Percentiles rank a stretch among this genome's conserved stretches.
Conservation (phyloP, 495 filamentous ascomycete genomes). For the Hamigera avellanea region DNA sequence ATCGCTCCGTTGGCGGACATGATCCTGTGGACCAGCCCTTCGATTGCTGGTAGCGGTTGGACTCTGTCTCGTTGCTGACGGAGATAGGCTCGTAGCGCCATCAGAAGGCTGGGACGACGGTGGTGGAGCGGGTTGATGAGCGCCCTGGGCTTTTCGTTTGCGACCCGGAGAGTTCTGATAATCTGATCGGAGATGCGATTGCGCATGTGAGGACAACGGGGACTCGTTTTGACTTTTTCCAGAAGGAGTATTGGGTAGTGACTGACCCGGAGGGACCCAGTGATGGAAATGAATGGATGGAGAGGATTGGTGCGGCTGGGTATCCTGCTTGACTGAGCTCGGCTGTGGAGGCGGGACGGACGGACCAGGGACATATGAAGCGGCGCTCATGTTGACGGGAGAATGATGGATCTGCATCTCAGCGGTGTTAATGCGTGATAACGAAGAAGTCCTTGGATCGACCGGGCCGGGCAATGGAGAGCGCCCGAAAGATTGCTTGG, state of each 20-base stretch:
- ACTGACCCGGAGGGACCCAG: slow-evolving; percentile 66
- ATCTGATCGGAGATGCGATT: slow-evolving; percentile 22
- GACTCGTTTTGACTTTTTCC: slow-evolving; percentile 19
- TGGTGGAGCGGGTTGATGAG: slow-evolving; percentile 25
- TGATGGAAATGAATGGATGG: slow-evolving; percentile 82
- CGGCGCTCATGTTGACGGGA: slow-evolving; percentile 16
- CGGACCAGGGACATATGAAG: slow-evolving; percentile 18
- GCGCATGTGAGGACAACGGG: slow-evolving; percentile 8
- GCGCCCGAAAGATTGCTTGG: slow-evolving; percentile 15
- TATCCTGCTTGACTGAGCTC: slow-evolving; percentile 33
- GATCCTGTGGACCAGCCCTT: not conserved
- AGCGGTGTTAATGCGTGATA: slow-evolving; percentile 44
- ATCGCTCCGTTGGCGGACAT: slow-evolving; percentile 6
- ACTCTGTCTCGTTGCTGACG: not conserved
- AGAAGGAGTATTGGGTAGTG: slow-evolving; percentile 16
- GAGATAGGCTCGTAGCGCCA: no score
- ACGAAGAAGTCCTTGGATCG: no score
- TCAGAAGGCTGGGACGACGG: slow-evolving; percentile 17
- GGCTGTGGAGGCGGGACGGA: slow-evolving; percentile 27
- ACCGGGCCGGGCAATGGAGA: slow-evolving; percentile 12
- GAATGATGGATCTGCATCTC: slow-evolving; percentile 28
- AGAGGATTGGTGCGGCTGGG: slow-evolving; percentile 43
- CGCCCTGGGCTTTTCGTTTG: slow-evolving; percentile 30
- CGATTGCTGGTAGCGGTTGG: not conserved
- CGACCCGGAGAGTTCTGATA: slow-evolving; percentile 24